These are phyloP conservation scores for Plicaturopsis crispa DNA, from an alignment of 768 basidiomycete genomes.

Conservation along the genomic window DNA sequence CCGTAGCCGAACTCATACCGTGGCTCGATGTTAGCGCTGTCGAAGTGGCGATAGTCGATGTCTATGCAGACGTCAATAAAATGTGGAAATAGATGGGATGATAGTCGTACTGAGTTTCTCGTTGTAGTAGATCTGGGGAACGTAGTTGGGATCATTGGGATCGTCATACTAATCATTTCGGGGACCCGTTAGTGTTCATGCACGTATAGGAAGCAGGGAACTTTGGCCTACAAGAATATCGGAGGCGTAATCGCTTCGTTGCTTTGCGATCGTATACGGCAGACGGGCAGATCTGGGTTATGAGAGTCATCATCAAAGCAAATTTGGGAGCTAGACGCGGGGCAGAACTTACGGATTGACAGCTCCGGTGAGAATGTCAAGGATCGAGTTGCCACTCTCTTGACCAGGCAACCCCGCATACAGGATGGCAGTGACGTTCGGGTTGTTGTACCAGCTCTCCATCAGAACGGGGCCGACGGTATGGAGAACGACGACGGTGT, in stretches of 20 bases:
- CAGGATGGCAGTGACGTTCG: conserved; percentile 61
- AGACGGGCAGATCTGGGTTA: conserved; percentile 33
- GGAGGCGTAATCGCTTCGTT: conserved; percentile 41
- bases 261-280: conserved; percentile 71
- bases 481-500: conserved; percentile 67
- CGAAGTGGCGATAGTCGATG: conserved; percentile 32
- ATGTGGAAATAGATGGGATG: not conserved
- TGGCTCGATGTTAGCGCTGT: conserved; percentile 16
- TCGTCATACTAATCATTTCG: not conserved
- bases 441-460: conserved; percentile 65
- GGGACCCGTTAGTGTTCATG: conserved; percentile 26
- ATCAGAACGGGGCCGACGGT: conserved; percentile 52
- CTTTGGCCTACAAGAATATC: conserved; percentile 9
- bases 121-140: conserved; percentile 31
- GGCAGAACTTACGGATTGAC: conserved; percentile 52
- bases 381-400: conserved; percentile 64
- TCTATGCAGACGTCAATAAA: conserved; percentile 13
- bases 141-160: not conserved
- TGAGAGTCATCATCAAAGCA: not conserved
- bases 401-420: conserved; percentile 65
- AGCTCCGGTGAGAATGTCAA: conserved; percentile 62
- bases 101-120: conserved; percentile 29
- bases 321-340: not conserved
- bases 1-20: conserved; percentile 26
- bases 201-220: not conserved